phyloP scores from a whole-genome alignment of 2,329 filamentous ascomycete species.

The Trichoderma brevicompactum region DNA sequence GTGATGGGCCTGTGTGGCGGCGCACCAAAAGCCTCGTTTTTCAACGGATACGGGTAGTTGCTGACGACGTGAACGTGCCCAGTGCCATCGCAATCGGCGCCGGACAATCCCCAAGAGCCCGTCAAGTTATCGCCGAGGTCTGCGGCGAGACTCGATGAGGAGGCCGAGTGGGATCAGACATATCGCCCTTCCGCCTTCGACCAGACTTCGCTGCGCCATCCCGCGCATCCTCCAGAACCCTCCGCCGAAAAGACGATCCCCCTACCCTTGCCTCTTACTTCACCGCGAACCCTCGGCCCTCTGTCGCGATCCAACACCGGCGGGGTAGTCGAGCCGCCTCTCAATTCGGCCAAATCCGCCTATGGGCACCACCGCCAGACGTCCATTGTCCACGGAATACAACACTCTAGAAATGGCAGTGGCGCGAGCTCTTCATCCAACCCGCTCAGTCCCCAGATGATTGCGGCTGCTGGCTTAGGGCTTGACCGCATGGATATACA shows the following conservation, averaged over 20 bases:
- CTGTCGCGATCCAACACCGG: slow-evolving; percentile 45
- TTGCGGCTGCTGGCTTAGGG: slow-evolving; percentile 67
- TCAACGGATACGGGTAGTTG: slow-evolving; percentile 16
- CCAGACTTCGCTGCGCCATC: slow-evolving; percentile 45
- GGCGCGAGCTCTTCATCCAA: slow-evolving; percentile 78
- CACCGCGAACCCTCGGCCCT: slow-evolving; percentile 48
- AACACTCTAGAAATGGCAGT: slow-evolving; percentile 90
- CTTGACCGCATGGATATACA: slow-evolving; percentile 59
- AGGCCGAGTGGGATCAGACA: slow-evolving; percentile 59
- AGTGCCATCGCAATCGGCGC: slow-evolving; percentile 65
- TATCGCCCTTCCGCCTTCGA: slow-evolving; percentile 54
- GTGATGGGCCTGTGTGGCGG: background rate
- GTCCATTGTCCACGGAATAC: slow-evolving; percentile 94
- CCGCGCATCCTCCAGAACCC: slow-evolving; percentile 62
- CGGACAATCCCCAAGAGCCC: slow-evolving; percentile 58
- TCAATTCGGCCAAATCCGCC: slow-evolving; percentile 60
- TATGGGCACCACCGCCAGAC: slow-evolving; percentile 94
- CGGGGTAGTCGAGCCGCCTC: slow-evolving; percentile 55
- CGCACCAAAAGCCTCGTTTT: slow-evolving; percentile 10
- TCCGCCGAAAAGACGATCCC: slow-evolving; percentile 58
- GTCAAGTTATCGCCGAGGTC: slow-evolving; percentile 56
- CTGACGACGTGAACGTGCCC: slow-evolving; percentile 30
- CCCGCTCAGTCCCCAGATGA: slow-evolving; percentile 86
- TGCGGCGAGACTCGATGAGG: slow-evolving; percentile 57
- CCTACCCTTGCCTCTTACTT: slow-evolving; percentile 39